These are phyloP conservation scores for Gomphus bonarii DNA, from an alignment of 1,284 basidiomycete species.

Conservation along the genomic window DNA sequence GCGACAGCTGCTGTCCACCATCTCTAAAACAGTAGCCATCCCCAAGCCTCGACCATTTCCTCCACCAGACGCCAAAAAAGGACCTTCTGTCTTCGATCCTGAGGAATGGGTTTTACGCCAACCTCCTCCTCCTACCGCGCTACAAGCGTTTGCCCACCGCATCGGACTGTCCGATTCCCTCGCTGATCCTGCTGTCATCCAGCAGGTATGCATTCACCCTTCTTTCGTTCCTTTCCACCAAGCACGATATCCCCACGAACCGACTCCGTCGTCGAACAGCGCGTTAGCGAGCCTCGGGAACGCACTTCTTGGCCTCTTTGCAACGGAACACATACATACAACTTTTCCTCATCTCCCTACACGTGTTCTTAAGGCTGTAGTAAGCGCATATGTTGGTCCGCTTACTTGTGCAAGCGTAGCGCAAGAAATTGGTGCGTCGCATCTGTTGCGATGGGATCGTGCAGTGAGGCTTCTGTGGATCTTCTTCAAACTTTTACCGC, in stretches of 20 bases:
- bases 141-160: constrained; percentile 66
- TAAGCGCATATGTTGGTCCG: constrained; percentile 87
- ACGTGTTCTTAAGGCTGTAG: constrained; percentile 79
- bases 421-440: constrained; percentile 66
- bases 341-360: constrained; percentile 89
- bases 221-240: constrained; percentile 54
- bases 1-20: constrained; percentile 8
- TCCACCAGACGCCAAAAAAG: constrained; percentile 1
- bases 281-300: constrained; percentile 79
- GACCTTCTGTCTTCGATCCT: constrained; percentile 36
- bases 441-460: constrained; percentile 62
- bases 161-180: constrained; percentile 54
- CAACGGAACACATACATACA: constrained; percentile 75
- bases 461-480: constrained; percentile 33
- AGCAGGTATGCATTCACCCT: constrained; percentile 74
- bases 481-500: neutral
- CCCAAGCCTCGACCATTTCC: constrained; percentile 5
- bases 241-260: constrained; percentile 41
- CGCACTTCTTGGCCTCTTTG: constrained; percentile 84
- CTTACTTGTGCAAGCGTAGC: constrained; percentile 77
- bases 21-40: constrained; percentile 7
- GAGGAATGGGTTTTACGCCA: constrained; percentile 63
- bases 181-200: constrained; percentile 39
- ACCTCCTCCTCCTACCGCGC: constrained; percentile 60
- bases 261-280: constrained; percentile 59